These are phyloP conservation scores for Geotrichum citri-aurantii DNA, from an alignment of 1,139 yeast genomes.

Conservation along the genomic window DNA sequence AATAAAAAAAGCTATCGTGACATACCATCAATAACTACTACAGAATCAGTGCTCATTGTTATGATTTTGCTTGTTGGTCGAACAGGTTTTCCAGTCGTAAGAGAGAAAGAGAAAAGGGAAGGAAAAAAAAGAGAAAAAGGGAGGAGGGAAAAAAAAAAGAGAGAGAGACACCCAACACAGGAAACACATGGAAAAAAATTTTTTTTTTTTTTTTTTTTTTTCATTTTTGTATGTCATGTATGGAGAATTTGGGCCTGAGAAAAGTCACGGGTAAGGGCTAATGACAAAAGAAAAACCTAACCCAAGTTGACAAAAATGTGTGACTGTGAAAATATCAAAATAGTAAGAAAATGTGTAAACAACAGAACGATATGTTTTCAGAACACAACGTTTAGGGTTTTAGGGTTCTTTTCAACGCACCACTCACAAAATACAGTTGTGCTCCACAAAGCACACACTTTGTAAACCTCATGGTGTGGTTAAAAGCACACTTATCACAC, in stretches of 20 bases:
- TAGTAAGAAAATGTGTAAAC: background rate
- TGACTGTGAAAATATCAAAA: background rate
- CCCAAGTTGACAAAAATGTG: background rate
- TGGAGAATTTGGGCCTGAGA: background rate
- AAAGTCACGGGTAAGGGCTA: background rate
- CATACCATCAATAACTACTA: slow-evolving; percentile 20
- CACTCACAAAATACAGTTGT: background rate
- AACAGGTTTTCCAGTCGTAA: slow-evolving; percentile 16
- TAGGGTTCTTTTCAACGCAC: background rate
- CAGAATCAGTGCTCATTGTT: slow-evolving; percentile 20
- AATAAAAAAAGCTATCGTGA: background rate
- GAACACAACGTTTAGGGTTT: background rate
- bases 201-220: background rate
- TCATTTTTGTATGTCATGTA: background rate
- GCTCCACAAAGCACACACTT: no score
- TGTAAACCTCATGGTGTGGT: no score
- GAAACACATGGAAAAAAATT: background rate
- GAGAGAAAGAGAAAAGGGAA: slow-evolving; percentile 1
- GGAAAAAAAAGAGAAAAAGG: background rate
- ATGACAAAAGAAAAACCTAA: background rate
- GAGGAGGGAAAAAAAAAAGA: background rate
- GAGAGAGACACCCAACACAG: slow-evolving; percentile 8
- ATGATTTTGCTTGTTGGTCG: slow-evolving; percentile 11
- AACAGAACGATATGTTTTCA: background rate
- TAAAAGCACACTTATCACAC: no score